Evolutionary conservation across 768 basidiomycete genomes (phyloP).

Genomic region (Steccherinum ochraceum): DNA sequence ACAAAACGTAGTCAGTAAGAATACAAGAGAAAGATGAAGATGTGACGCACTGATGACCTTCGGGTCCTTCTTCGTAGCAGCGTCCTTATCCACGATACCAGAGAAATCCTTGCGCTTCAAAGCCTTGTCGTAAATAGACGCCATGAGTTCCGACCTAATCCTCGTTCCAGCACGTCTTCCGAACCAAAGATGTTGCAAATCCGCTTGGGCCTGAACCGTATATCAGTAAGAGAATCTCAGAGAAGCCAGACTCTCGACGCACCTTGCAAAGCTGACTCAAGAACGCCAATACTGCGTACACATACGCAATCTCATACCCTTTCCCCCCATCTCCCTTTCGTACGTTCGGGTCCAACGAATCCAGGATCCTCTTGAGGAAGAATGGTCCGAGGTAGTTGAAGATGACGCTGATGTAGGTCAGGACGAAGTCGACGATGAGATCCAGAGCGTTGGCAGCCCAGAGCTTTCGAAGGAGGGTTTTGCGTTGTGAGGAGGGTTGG

Average conservation of each 20-base stretch:
- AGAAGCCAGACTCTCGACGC: constrained; percentile 11
- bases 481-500: constrained; percentile 17
- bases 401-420: constrained; percentile 63
- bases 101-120: constrained; percentile 80
- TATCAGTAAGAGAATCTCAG: constrained; percentile 13
- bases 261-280: constrained; percentile 52
- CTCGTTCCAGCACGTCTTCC: constrained; percentile 70
- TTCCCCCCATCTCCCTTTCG: constrained; percentile 23
- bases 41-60: constrained; percentile 2
- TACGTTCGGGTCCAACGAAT: constrained; percentile 36
- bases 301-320: constrained; percentile 60
- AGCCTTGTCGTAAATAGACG: constrained; percentile 83
- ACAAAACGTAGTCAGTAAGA: not conserved
- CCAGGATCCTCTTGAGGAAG: constrained; percentile 76
- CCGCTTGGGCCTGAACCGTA: constrained; percentile 54
- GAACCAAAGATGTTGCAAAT: constrained; percentile 75
- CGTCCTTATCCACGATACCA: constrained; percentile 57
- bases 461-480: constrained; percentile 38
- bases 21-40: not conserved
- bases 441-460: constrained; percentile 42
- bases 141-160: constrained; percentile 76
- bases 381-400: constrained; percentile 81
- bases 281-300: constrained; percentile 76
- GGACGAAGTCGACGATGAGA: constrained; percentile 50
- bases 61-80: constrained; percentile 28